These are phyloP conservation scores for Stereum hirsutum DNA, from an alignment of 1,284 basidiomycete genomes.

Conservation along the genomic window DNA sequence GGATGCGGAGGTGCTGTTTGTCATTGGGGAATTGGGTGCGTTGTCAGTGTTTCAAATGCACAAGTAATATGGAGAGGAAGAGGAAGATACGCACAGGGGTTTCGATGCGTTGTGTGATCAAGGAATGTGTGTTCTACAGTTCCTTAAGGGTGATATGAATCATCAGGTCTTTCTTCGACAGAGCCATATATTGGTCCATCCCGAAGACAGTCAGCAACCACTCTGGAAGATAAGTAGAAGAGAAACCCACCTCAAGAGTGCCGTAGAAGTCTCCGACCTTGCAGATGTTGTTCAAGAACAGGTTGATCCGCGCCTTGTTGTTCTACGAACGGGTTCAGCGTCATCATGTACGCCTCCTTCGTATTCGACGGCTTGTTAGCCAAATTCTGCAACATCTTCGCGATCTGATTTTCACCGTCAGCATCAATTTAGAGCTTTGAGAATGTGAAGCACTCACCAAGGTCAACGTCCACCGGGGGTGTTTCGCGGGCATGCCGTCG, in stretches of 20 bases:
- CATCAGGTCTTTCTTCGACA: constrained; percentile 97
- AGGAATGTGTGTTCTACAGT: constrained; percentile 94
- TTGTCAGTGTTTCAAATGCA: constrained; percentile 5
- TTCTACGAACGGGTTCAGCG: constrained; percentile 97
- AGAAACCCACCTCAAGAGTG: constrained; percentile 76
- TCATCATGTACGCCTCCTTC: constrained; percentile 98
- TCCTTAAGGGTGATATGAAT: constrained; percentile 99
- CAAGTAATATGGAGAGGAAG: not conserved
- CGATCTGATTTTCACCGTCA: constrained; percentile 56
- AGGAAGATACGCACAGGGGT: constrained; percentile 74
- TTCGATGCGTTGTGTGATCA: constrained; percentile 93
- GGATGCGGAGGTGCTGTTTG: constrained; percentile 92
- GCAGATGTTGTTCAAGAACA: constrained; percentile 93
- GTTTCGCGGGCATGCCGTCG: constrained; percentile 94
- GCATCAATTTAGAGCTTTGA: not conserved
- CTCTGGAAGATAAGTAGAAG: not conserved
- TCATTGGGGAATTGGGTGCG: constrained; percentile 82
- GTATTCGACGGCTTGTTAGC: constrained; percentile 98
- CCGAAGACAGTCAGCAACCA: constrained; percentile 20
- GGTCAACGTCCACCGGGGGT: constrained; percentile 92
- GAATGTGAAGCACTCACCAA: constrained; percentile 43
- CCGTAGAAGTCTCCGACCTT: constrained; percentile 99
- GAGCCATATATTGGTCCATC: constrained; percentile 99
- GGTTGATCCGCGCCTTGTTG: constrained; percentile 96
- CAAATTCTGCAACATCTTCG: constrained; percentile 99